Evolutionary conservation across 805 yeast species (phyloP).

Genomic region (Metschnikowia cerradonensis): DNA sequence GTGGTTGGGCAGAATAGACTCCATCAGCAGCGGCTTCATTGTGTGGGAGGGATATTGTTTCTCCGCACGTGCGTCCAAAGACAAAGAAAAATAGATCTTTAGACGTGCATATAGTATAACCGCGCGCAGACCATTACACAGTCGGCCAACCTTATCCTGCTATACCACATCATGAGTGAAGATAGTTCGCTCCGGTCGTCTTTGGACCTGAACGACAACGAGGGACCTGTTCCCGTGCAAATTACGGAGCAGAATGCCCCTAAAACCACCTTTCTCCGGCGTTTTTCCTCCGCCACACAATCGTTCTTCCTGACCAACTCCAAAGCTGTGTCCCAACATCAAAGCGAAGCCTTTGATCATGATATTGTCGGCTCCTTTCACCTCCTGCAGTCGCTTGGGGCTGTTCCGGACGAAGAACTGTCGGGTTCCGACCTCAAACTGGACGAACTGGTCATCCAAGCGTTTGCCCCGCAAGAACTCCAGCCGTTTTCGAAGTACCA

Average conservation of each 20-base stretch:
- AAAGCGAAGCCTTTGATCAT: slow-evolving; percentile 5
- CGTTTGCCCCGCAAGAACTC: background rate
- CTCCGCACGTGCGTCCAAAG: background rate
- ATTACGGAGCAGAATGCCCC: slow-evolving; percentile 6
- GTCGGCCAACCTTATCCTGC: background rate
- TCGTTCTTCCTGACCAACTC: slow-evolving; percentile 7
- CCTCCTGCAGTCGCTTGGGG: slow-evolving; percentile 4
- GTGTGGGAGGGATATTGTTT: background rate
- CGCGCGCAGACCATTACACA: background rate
- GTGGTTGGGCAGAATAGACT: slow-evolving; percentile 4
- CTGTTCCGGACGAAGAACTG: background rate
- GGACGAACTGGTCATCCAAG: background rate
- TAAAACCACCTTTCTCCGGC: slow-evolving; percentile 9
- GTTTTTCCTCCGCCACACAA: slow-evolving; percentile 18
- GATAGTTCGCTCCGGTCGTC: slow-evolving; percentile 6
- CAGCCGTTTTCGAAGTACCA: background rate
- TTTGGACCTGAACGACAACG: slow-evolving; percentile 4
- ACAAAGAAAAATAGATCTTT: background rate
- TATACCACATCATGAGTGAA: background rate
- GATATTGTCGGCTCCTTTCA: slow-evolving; percentile 7
- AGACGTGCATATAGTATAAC: background rate
- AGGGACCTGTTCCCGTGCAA: slow-evolving; percentile 10
- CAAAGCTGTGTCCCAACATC: background rate
- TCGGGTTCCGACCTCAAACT: background rate
- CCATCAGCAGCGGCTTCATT: background rate